Evolutionary conservation across 306 rosid genomes (phyloP), one percentile per base, ranked within the genome.

Genomic region (Gynostemma pentaphyllum): DNA sequence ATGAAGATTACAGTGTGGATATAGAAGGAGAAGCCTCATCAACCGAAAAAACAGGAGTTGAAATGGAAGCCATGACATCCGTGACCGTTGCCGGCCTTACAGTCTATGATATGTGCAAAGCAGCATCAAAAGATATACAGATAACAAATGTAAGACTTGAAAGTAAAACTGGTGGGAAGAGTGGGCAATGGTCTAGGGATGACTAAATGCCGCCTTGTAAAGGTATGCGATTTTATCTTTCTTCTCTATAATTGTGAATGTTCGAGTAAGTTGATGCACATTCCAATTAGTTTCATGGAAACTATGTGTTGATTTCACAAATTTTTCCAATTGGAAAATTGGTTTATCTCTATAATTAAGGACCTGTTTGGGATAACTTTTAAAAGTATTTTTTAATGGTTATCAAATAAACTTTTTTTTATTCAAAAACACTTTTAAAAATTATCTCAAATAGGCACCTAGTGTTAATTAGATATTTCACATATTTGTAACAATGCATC

Each of bases 51-150:
- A 82, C 85, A 1, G 85, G 88, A 21, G 94, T 86, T 66, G 98
- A 92, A 78, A 88, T 92, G 96, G 96, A 92, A 79, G 98, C 95
- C 56, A 76, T 92, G 92, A 86, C 95, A 0, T 90, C 95, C 2
- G 94, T 84, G 32, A 77, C 81, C 16, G 67, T 86, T 50, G 89
- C 90, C 29, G 96, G 90, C 50, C 79, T 88, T 44, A 92, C 96
- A 2, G 87, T 88, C 9, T 86, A 88, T 67, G 96, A 92, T 69
- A 88, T 88, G 98, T 92, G 98, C 68, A 92, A 92, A 73, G 96
- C 95, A 67, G 94, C 96, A 68, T 84, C 95, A 2, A 88, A 92
- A 54, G 83, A 71, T 62, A 84, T 92, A 59, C 69, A 47, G 45
- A 84, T 88, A 45, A 84, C 95, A 18, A 85, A 83, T 70, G 70